Percentiles rank a stretch among this genome's conserved stretches.
Conservation (phyloP, 2,329 filamentous ascomycete genomes). For the Microcyclosporella mali region DNA sequence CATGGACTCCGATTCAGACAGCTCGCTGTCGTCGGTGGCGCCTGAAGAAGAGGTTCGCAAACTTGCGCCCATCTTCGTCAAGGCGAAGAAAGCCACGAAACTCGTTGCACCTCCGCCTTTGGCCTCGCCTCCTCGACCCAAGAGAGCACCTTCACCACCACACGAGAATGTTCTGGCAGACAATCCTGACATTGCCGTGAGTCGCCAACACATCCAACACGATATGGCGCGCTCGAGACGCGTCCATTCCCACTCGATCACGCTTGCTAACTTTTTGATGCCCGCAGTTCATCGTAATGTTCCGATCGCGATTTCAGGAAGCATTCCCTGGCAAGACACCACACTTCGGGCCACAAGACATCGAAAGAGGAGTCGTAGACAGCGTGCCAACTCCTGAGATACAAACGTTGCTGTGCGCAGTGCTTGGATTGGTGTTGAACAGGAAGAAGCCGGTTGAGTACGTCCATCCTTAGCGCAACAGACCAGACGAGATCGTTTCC, state of each 20-base stretch:
- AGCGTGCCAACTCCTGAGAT: constrained; percentile 72
- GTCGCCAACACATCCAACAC: constrained; percentile 39
- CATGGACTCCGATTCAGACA: constrained; percentile 47
- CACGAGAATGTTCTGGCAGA: constrained; percentile 88
- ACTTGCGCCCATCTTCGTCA: constrained; percentile 33
- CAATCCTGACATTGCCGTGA: constrained; percentile 84
- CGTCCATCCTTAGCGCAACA: constrained; percentile 35
- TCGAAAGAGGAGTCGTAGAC: constrained; percentile 80
- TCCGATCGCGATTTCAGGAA: constrained; percentile 85
- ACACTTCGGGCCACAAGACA: constrained; percentile 90
- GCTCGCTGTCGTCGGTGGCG: constrained; percentile 54
- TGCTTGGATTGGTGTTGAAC: constrained; percentile 83
- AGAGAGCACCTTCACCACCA: constrained; percentile 78
- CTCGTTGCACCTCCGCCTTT: constrained; percentile 41
- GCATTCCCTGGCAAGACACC: constrained; percentile 80
- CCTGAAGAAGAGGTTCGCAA: constrained; percentile 51
- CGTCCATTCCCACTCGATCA: constrained; percentile 18
- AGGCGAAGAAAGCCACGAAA: constrained; percentile 37
- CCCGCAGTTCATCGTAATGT: constrained; percentile 92
- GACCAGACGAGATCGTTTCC: neutral
- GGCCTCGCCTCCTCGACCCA: constrained; percentile 40
- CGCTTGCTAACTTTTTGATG: constrained; percentile 37
- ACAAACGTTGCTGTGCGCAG: constrained; percentile 81
- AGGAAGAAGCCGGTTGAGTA: constrained; percentile 99
- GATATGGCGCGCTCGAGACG: constrained; percentile 28